phyloP scores from a whole-genome alignment of 2,329 filamentous ascomycete genomes.

The Lasiodiplodia theobromae region DNA sequence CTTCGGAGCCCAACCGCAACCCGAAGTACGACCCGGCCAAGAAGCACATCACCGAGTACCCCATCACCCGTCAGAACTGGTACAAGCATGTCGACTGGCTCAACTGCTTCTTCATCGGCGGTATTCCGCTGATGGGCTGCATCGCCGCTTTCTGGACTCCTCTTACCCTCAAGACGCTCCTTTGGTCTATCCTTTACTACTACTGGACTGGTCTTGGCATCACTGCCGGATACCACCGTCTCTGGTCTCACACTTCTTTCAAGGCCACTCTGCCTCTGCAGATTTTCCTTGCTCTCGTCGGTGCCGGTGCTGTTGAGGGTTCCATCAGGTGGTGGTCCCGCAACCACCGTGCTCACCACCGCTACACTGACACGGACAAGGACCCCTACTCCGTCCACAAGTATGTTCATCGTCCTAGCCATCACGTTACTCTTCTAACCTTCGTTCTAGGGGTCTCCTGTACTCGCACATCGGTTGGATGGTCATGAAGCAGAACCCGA shows the following conservation, averaged over 20 bases:
- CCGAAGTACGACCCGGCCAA: slow-evolving; percentile 70
- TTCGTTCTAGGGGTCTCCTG: slow-evolving; percentile 45
- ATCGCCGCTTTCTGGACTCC: slow-evolving; percentile 82
- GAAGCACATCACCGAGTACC: slow-evolving; percentile 79
- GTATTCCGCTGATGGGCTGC: slow-evolving; percentile 77
- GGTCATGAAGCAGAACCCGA: slow-evolving; percentile 63
- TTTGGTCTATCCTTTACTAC: slow-evolving; percentile 81
- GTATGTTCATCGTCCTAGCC: slow-evolving; percentile 24
- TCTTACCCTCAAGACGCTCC: slow-evolving; percentile 72
- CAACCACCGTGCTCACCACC: slow-evolving; percentile 60
- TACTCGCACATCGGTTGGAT: slow-evolving; percentile 62
- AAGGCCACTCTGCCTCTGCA: slow-evolving; percentile 53
- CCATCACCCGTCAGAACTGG: slow-evolving; percentile 84
- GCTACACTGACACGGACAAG: slow-evolving; percentile 61
- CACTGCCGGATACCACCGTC: slow-evolving; percentile 69
- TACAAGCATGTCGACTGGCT: slow-evolving; percentile 95
- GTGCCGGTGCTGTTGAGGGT: slow-evolving; percentile 58
- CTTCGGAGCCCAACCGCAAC: slow-evolving; percentile 60
- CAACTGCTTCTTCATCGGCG: slow-evolving; percentile 81
- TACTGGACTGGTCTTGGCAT: slow-evolving; percentile 80
- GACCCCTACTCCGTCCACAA: slow-evolving; percentile 62
- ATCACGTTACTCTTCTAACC: slow-evolving; percentile 17
- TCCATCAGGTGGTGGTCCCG: slow-evolving; percentile 60
- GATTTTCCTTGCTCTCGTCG: slow-evolving; percentile 57
- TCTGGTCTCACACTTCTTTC: slow-evolving; percentile 69